Percentiles rank a stretch among this genome's conserved stretches.
Evolutionary conservation across 2,329 filamentous ascomycete species (phyloP).

Genomic region (Calonectria crousiana): DNA sequence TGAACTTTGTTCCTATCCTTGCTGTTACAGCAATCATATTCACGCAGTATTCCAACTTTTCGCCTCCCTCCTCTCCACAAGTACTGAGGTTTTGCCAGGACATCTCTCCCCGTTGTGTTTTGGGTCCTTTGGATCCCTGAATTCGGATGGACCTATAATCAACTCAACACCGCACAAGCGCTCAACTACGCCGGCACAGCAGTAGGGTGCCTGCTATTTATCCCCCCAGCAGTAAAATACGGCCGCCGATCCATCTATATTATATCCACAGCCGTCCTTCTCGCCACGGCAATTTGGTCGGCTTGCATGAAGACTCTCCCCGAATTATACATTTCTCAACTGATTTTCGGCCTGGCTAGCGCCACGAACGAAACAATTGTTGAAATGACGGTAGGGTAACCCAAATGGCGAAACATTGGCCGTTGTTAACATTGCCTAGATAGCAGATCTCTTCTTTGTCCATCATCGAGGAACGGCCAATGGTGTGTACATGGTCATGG

Average conservation of each 20-base stretch:
- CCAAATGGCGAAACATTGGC: too few relatives aligned
- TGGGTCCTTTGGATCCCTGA: slow-evolving; percentile 46
- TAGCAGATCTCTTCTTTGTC: slow-evolving; percentile 47
- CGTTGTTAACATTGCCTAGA: slow-evolving; percentile 17
- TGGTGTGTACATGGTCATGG: slow-evolving; percentile 43
- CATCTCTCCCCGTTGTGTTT: slow-evolving; percentile 42
- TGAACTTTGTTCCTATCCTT: slow-evolving; percentile 39
- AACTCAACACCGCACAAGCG: slow-evolving; percentile 41
- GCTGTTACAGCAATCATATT: slow-evolving; percentile 40
- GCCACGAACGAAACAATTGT: slow-evolving; percentile 52
- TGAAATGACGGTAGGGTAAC: slow-evolving; percentile 48
- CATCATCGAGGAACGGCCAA: slow-evolving; percentile 45
- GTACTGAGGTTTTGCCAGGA: background rate
- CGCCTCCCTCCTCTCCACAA: too few relatives aligned
- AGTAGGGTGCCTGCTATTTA: slow-evolving; percentile 45
- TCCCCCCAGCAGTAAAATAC: slow-evolving; percentile 48
- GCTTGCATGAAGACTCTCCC: slow-evolving; percentile 30
- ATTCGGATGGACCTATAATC: slow-evolving; percentile 36
- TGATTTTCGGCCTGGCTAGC: slow-evolving; percentile 48
- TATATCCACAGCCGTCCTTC: slow-evolving; percentile 32
- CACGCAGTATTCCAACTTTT: slow-evolving; percentile 34
- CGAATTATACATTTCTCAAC: slow-evolving; percentile 36
- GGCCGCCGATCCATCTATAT: slow-evolving; percentile 46
- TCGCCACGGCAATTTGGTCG: slow-evolving; percentile 36
- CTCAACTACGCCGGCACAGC: slow-evolving; percentile 44